Evolutionary conservation across 768 basidiomycete genomes (phyloP), one percentile per base, ranked within the genome.

Genomic region (Epithele typhae): DNA sequence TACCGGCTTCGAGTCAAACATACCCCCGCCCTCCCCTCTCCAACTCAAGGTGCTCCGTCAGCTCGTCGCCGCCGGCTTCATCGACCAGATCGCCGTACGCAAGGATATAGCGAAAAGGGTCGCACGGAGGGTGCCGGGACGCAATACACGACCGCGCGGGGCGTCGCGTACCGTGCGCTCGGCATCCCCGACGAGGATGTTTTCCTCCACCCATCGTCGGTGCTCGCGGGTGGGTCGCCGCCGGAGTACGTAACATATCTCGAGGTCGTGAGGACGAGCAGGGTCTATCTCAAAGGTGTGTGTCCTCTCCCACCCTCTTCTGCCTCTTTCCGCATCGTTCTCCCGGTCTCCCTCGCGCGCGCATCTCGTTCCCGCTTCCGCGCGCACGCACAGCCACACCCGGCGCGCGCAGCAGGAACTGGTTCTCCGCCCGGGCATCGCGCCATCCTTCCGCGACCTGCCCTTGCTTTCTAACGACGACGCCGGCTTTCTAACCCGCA

Each of bases 11-110:
- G 64, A 72, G 3, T 75, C 77, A 3, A 80, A 84, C 47, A 70
- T 97, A 11, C 60, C 69, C 32, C 95, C 92, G 18, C 96, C 96
- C 0, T 82, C 59, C 46, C 79, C 81, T 19, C 77, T 76, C 22
- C 94, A 97, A 90, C 73, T 97, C 54, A 97, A 95, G 64, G 82
- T 90, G 15, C 72, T 99, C 10, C 79, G 89, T 33, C 96, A 98
- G 61, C 74, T 97, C 9, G 60, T 97, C 37, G 75, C 88, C 0
- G 86, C 95, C 9, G 89, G 82, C 14, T 97, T 96, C 68, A 90
- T 98, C 54, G 94, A 99, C 64, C 92, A 95, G 65, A 82, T 97
- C 12, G 96, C 96, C 7, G 76, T 94, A 12, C 82, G 96, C 22
- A 91, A 87, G 60, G 95, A 98, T 61, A 64, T 90, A 25, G 73